These are phyloP conservation scores for Nemania sp. DNA, from an alignment of 2,329 filamentous ascomycete genomes.

Conservation along the genomic window DNA sequence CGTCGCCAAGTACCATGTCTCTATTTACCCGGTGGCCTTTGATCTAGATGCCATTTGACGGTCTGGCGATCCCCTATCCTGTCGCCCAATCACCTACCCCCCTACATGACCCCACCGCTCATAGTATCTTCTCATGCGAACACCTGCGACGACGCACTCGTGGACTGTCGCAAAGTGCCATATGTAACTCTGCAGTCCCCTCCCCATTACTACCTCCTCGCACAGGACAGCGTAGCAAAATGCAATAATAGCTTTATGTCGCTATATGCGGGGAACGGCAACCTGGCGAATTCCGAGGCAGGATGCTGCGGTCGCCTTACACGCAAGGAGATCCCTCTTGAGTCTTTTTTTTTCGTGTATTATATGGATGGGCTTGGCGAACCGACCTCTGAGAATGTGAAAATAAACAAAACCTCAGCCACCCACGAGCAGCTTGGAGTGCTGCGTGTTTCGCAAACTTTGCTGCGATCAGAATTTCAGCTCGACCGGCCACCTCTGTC, in stretches of 20 bases:
- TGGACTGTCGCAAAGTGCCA: not conserved
- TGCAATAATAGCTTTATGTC: no score
- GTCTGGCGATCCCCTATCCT: not conserved
- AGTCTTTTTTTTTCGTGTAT: not conserved
- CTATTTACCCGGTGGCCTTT: constrained; percentile 19
- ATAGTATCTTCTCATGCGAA: not conserved
- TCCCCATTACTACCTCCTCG: not conserved
- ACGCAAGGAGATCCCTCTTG: not conserved
- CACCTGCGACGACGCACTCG: not conserved
- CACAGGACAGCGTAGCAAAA: not conserved
- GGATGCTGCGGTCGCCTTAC: not conserved
- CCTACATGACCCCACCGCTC: constrained; percentile 1
- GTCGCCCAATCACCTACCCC: constrained; percentile 6
- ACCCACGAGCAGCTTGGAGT: not conserved
- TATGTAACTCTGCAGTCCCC: not conserved
- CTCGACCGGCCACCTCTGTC: not conserved
- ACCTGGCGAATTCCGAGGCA: no score
- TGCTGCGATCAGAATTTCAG: not conserved
- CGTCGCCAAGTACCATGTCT: not conserved
- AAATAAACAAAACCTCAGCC: not conserved
- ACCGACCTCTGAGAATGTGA: not conserved
- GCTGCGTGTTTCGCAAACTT: not conserved
- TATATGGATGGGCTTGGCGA: no score
- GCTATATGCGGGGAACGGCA: constrained; percentile 10
- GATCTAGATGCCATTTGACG: not conserved